phyloP scores from a whole-genome alignment of 2,329 filamentous ascomycete genomes.

The Celoporthe dispersa region DNA sequence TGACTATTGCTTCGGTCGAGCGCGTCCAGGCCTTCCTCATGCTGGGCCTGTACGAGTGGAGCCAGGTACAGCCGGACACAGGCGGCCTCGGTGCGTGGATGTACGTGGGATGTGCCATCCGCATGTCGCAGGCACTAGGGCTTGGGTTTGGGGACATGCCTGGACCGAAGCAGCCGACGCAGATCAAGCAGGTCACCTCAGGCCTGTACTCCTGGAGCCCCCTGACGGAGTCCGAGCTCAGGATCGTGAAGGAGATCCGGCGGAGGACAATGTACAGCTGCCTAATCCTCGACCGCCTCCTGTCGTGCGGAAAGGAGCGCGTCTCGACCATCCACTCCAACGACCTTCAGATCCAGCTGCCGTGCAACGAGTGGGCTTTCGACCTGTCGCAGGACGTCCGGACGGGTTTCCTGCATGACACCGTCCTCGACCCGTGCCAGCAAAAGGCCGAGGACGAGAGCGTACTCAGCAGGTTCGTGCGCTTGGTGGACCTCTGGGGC shows the following conservation, averaged over 20 bases:
- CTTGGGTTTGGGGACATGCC: constrained; percentile 60
- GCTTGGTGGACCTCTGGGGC: constrained; percentile 63
- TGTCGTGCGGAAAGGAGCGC: constrained; percentile 67
- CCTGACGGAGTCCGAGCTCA: constrained; percentile 36
- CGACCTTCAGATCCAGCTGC: constrained; percentile 67
- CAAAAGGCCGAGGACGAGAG: constrained; percentile 47
- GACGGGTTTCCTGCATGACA: constrained; percentile 51
- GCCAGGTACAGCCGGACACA: constrained; percentile 55
- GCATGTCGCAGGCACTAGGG: constrained; percentile 65
- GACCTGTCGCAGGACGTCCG: constrained; percentile 62
- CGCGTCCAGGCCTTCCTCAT: constrained; percentile 71
- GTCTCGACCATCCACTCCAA: constrained; percentile 62
- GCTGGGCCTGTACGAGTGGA: constrained; percentile 75
- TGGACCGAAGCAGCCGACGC: constrained; percentile 28
- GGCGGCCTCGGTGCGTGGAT: constrained; percentile 67
- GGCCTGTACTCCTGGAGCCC: neutral
- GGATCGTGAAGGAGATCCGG: constrained; percentile 65
- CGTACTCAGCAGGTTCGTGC: constrained; percentile 57
- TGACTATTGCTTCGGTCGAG: constrained; percentile 61
- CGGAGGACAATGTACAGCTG: constrained; percentile 77
- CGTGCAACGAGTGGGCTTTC: constrained; percentile 69
- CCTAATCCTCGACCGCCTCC: constrained; percentile 71
- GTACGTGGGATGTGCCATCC: constrained; percentile 66
- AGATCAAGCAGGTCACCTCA: neutral
- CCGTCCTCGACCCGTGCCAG: constrained; percentile 30